Evolutionary conservation across 768 basidiomycete genomes (phyloP), one percentile per base, ranked within the genome.

Genomic region (Pholiota conissans): DNA sequence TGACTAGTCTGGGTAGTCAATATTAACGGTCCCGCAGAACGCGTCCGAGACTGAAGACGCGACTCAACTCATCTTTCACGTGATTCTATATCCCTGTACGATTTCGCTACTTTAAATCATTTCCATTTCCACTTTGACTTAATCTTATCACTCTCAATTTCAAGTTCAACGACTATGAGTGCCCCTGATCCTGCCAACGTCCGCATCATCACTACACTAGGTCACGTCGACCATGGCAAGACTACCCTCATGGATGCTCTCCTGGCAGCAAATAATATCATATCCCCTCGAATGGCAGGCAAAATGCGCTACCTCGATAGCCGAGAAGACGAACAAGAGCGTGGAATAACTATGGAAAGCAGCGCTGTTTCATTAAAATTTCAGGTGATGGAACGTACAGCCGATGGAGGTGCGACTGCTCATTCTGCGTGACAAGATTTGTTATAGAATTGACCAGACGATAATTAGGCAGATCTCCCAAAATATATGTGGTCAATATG

Each of bases 301-400:
- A 98, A 97, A 71, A 87, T 98, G 72, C 81, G 97, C 53, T 99
- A 96, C 70, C 78, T 98, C 52, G 97, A 99, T 69, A 93, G 90
- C 57, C 81, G 97, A 62, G 95, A 98, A 69, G 97, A 98, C 65
- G 97, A 99, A 67, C 95, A 98, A 66, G 89, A 98, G 73, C 79
- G 97, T 49, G 97, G 97, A 2, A 99, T 99, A 59, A 98, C 97
- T 0, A 98, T 99, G 97, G 95, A 99, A 73, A 93, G 92, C 62
- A 95, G 92, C 70, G 95, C 97, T 0, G 90, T 98, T 5, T 94
- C 91, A 3, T 76, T 98, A 53, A 83, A 85, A 60, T 99, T 97
- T 67, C 89, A 91, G 61, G 91, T 93, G 55, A 80, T 85, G 74
- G 86, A 86, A 34, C 77, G 76, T 51, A 71, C 68, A 34, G 63